Base-by-base conservation (phyloP, 78 protist genomes). In the Guillardia theta region DNA sequence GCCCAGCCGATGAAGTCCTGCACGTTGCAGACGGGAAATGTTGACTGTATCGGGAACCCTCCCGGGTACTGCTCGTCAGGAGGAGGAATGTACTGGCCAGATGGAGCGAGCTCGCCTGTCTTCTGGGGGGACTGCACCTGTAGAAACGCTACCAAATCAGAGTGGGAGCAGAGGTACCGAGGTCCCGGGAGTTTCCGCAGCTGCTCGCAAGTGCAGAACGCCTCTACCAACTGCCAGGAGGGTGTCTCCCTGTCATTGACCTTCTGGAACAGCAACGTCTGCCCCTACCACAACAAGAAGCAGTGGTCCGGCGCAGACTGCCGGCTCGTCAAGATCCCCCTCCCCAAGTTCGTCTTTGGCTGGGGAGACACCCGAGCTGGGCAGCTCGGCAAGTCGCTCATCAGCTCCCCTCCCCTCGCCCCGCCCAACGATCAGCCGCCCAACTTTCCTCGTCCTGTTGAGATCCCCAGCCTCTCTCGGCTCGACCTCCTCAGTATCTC, bases 361-460 rank as follows among this genome's bases (percentile, higher is more conserved):
- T 78, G 90, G 90, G 90, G 90, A 4, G 90, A 78, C 50, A 78
- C 90, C 24, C 90, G 90, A 10, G 90, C 90, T 5, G 90, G 90
- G 0, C 90, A 78, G 48, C 48, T 78, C n/a, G 45, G 46, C 41
- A 43, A 12, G 36, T 36, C 83, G 4, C 83, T 70, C 8, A 70
- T 30, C 6, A 27, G 39, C 70, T 0, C 2, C 1, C 70, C 70
- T 8, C 70, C 70, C 39, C 39, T 58, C 70, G 1, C 27, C 2
- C 27, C 70, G 1, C 70, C 90, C 21, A 50, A 78, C 33, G 45
- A 43, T 18, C 50, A 78, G 90, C 90, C 90, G 47, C 50, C 19
- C 53, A 43, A 78, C 48, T 4, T 18, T 0, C 33, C 48, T 18
- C 45, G 90, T 3, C 50, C 90, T 4, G 33, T n/a, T 22, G 53